Percentiles rank a stretch among this genome's conserved stretches.
phyloP scores from a whole-genome alignment of 2,329 filamentous ascomycete species.

The Neonectria magnoliae region DNA sequence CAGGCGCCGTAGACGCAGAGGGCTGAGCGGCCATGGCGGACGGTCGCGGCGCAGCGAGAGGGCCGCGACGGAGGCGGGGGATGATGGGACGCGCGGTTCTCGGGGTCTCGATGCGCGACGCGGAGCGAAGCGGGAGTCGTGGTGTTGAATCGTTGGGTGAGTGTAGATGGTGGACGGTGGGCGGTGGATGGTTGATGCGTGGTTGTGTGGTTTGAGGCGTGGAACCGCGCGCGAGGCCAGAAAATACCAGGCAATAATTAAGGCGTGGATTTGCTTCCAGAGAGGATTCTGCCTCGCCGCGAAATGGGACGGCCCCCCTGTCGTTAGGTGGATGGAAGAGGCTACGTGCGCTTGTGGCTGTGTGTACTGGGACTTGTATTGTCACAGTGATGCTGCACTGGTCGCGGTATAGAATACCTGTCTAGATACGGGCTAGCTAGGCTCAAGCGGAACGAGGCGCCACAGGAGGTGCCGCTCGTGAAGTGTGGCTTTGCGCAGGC shows the following conservation, averaged over 20 bases:
- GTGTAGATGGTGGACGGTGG: conserved; percentile 22
- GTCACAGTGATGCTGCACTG: neutral
- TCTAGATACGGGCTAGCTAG: neutral
- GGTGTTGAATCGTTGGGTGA: conserved; percentile 26
- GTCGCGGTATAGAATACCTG: neutral
- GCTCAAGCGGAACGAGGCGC: neutral
- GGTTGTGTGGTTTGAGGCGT: conserved; percentile 24
- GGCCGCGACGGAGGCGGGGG: conserved; percentile 50
- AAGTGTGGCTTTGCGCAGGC: neutral
- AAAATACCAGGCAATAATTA: conserved; percentile 26
- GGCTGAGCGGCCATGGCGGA: conserved; percentile 57
- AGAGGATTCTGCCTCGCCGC: conserved; percentile 42
- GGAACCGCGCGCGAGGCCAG: conserved; percentile 30
- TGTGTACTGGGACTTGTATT: conserved; percentile 29
- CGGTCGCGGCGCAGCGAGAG: conserved; percentile 47
- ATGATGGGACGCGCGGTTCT: conserved; percentile 21
- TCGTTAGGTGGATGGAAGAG: conserved; percentile 21
- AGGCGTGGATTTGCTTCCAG: conserved; percentile 32
- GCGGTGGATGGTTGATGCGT: conserved; percentile 23
- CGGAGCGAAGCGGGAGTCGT: conserved; percentile 15
- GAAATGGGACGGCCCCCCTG: conserved; percentile 35
- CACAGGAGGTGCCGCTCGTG: neutral
- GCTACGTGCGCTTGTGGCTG: neutral
- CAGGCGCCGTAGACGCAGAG: conserved; percentile 48
- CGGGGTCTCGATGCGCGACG: conserved; percentile 31